A percentile compares a stretch with the other conserved stretches of the same genome.
phyloP scores from a whole-genome alignment of 2,329 filamentous ascomycete species.

The Aspergillus japonicus region DNA sequence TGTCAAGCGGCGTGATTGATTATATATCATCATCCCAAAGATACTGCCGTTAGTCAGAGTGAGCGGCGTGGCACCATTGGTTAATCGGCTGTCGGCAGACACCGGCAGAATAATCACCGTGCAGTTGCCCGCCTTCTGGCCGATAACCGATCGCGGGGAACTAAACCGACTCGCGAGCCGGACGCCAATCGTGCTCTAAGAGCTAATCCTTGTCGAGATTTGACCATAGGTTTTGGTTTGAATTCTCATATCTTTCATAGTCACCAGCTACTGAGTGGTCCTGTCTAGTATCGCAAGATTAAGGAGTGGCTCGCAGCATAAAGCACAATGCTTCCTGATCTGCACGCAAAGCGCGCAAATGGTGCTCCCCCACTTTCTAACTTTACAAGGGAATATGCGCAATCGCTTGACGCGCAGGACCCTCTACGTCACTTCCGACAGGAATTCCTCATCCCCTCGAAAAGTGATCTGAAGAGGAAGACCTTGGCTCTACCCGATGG shows the following conservation, averaged over 20 bases:
- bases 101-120: conserved; percentile 27
- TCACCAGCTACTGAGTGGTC: not conserved
- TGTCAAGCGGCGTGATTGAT: conserved; percentile 15
- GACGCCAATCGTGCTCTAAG: not conserved
- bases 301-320: not conserved
- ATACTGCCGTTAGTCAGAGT: conserved; percentile 29
- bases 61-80: conserved; percentile 31
- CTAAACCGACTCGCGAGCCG: not conserved
- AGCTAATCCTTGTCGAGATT: not conserved
- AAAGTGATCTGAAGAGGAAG: conserved; percentile 65
- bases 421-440: conserved; percentile 60
- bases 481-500: conserved; percentile 46
- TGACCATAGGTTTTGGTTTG: not conserved
- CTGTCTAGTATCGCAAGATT: not conserved
- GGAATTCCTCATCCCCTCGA: conserved; percentile 76
- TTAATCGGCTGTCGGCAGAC: conserved; percentile 19
- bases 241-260: not conserved
- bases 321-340: conserved; percentile 28
- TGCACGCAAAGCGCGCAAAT: conserved; percentile 29
- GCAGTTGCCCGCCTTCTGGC: not conserved
- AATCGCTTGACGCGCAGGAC: conserved; percentile 60
- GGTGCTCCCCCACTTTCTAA: conserved; percentile 30
- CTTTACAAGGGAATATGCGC: conserved; percentile 41
- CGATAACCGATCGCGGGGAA: conserved; percentile 15
- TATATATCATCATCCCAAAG: conserved; percentile 25